Evolutionary conservation across 2,329 filamentous ascomycete genomes (phyloP).

Genomic region (Curvularia spicifera): DNA sequence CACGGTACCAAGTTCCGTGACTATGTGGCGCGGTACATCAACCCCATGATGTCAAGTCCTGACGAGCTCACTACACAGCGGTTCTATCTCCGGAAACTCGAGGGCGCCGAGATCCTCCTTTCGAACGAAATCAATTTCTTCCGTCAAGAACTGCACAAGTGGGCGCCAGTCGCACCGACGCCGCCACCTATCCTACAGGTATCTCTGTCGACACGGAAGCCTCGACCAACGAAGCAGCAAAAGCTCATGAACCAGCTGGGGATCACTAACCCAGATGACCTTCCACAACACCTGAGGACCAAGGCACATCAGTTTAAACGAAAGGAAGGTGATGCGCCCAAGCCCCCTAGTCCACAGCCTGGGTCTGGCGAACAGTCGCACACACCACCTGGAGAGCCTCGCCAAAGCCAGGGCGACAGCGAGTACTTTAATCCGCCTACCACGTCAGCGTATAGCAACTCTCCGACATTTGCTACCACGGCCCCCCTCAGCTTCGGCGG

Average conservation of each 20-base stretch:
- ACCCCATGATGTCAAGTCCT: constrained; percentile 77
- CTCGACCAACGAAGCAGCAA: constrained; percentile 93
- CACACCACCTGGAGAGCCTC: constrained; percentile 48
- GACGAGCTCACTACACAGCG: constrained; percentile 89
- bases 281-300: constrained; percentile 80
- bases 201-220: constrained; percentile 92
- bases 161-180: constrained; percentile 86
- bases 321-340: constrained; percentile 62
- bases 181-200: constrained; percentile 84
- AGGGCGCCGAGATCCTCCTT: constrained; percentile 92
- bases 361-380: constrained; percentile 47
- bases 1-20: constrained; percentile 84
- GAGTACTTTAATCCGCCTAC: constrained; percentile 44
- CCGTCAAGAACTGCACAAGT: constrained; percentile 92
- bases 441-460: constrained; percentile 40
- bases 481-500: constrained; percentile 40
- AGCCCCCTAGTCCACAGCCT: constrained; percentile 41
- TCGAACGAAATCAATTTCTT: constrained; percentile 97
- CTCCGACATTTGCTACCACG: constrained; percentile 43
- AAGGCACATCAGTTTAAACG: constrained; percentile 64
- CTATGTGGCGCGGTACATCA: constrained; percentile 81
- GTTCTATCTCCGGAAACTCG: constrained; percentile 96
- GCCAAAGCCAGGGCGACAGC: constrained; percentile 36
- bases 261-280: constrained; percentile 86
- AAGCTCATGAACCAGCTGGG: constrained; percentile 90